Evolutionary conservation across 2,329 filamentous ascomycete species (phyloP).

Genomic region (Colletotrichum sidae): DNA sequence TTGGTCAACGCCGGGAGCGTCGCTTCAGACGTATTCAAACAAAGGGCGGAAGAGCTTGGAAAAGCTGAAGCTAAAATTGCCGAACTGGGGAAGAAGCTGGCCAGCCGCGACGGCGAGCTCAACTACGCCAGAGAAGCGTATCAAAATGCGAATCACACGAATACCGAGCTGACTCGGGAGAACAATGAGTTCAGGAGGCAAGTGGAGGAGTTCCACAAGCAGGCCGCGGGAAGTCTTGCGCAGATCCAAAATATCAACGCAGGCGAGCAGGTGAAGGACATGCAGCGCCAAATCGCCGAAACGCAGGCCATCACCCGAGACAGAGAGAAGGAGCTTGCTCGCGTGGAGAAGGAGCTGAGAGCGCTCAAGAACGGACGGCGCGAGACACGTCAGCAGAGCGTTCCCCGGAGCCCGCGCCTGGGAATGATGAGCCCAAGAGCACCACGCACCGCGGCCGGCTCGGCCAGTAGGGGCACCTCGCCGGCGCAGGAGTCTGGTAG

Average conservation of each 20-base stretch:
- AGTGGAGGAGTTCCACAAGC: slow-evolving; percentile 54
- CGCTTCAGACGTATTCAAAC: slow-evolving; percentile 45
- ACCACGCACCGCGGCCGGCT: slow-evolving; percentile 46
- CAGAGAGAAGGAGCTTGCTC: slow-evolving; percentile 63
- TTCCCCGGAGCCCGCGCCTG: slow-evolving; percentile 68
- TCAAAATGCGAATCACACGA: slow-evolving; percentile 65
- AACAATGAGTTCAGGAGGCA: slow-evolving; percentile 58
- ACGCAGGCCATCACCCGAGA: slow-evolving; percentile 58
- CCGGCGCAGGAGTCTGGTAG: slow-evolving; percentile 52
- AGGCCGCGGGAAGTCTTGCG: slow-evolving; percentile 58
- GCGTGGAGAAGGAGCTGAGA: slow-evolving; percentile 61
- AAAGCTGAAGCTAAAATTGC: slow-evolving; percentile 52
- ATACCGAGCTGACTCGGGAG: slow-evolving; percentile 57
- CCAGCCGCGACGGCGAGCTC: slow-evolving; percentile 55
- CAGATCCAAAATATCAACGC: slow-evolving; percentile 61
- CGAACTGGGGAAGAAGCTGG: slow-evolving; percentile 52
- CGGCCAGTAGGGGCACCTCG: slow-evolving; percentile 62
- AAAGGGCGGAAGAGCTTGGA: slow-evolving; percentile 55
- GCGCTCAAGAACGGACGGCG: slow-evolving; percentile 61
- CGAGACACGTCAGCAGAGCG: slow-evolving; percentile 67
- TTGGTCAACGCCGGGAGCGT: slow-evolving; percentile 41
- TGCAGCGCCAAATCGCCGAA: slow-evolving; percentile 54
- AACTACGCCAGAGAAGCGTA: slow-evolving; percentile 70
- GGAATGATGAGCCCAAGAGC: slow-evolving; percentile 64
- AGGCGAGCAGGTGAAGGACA: slow-evolving; percentile 47